These are phyloP conservation scores for Colletotrichum echinochloae DNA, from an alignment of 2,329 filamentous ascomycete genomes.

Conservation along the genomic window DNA sequence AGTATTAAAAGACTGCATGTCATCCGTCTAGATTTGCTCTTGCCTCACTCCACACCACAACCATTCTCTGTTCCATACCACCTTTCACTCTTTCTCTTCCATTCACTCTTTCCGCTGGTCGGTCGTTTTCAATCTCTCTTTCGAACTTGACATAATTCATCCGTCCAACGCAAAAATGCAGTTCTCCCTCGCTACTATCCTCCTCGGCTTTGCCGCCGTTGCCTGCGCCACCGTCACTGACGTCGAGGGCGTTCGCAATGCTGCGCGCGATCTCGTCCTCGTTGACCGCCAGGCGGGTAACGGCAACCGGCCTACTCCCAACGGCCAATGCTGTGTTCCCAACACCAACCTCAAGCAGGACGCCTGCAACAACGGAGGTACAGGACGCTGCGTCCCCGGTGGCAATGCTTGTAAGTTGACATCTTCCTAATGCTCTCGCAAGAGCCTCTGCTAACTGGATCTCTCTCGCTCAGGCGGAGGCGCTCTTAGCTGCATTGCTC, in stretches of 20 bases:
- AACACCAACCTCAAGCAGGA: constrained; percentile 52
- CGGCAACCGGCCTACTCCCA: constrained; percentile 47
- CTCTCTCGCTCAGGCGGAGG: constrained; percentile 44
- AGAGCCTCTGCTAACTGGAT: neutral
- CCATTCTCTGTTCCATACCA: neutral
- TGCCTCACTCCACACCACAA: neutral
- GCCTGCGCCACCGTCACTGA: constrained; percentile 42
- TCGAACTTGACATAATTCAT: neutral
- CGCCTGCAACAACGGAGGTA: constrained; percentile 46
- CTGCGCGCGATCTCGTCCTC: constrained; percentile 2
- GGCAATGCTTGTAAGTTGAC: constrained; percentile 48
- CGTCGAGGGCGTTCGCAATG: constrained; percentile 38
- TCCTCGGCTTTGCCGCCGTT: constrained; percentile 45
- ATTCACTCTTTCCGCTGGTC: constrained; percentile 22
- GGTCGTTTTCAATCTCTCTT: neutral
- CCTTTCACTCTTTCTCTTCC: neutral
- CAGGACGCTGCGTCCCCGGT: constrained; percentile 47
- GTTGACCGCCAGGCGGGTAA: constrained; percentile 46
- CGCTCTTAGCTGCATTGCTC: constrained; percentile 45
- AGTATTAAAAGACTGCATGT: neutral
- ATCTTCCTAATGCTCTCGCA: neutral
- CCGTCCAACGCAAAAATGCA: constrained; percentile 44
- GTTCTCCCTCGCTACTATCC: constrained; percentile 42
- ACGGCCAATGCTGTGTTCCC: constrained; percentile 50
- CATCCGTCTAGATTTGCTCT: neutral